Evolutionary conservation across 352 stramenopile species (phyloP), one percentile per base, ranked within the genome.

Genomic region (Pythium apleroticum): DNA sequence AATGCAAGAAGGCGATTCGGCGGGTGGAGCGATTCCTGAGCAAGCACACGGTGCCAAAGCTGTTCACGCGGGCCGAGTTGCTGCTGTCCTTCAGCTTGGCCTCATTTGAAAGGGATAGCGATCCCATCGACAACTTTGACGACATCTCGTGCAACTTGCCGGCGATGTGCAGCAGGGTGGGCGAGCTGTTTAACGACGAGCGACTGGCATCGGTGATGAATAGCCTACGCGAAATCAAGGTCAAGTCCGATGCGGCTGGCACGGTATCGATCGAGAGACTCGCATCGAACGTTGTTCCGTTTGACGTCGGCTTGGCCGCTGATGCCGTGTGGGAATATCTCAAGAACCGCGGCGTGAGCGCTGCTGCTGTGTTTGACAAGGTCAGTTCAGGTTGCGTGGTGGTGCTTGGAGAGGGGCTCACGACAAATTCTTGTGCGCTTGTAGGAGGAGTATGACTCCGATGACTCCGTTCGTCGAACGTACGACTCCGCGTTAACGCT

Each of bases 91-190:
- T 45, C 3, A 10, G 5, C 41, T 43, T 7, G 25, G 25, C 30
- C 30, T 10, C 30, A 33, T 33, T 35, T 17, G n/a, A n/a, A n/a
- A n/a, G n/a, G n/a, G 41, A 14, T 14, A 12, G 4, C 15, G 43
- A 53, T 8, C 24, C 11, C 15, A 30, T 14, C 20, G 46, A 55
- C 15, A 45, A 25, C 3, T 60, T 60, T 14, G 54, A 60, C 5
- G 54, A 60, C 2, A 60, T 52, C 12, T 60, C 54, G 22, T 39
- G 37, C 35, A 60, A 60, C 7, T 22, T 60, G 22, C 54, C 54
- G 9, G 54, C 35, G 12, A 60, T 60, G 54, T 52, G 50, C n/a
- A 28, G 39, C 22, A 33, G 50, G 25, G 35, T 60, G 33, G 50
- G 50, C 24, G 54, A 25, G n/a, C 35, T 60, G 22, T 60, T 60